Evolutionary conservation across 1,139 yeast genomes (phyloP).

Genomic region (Insectozyma bohioensis): DNA sequence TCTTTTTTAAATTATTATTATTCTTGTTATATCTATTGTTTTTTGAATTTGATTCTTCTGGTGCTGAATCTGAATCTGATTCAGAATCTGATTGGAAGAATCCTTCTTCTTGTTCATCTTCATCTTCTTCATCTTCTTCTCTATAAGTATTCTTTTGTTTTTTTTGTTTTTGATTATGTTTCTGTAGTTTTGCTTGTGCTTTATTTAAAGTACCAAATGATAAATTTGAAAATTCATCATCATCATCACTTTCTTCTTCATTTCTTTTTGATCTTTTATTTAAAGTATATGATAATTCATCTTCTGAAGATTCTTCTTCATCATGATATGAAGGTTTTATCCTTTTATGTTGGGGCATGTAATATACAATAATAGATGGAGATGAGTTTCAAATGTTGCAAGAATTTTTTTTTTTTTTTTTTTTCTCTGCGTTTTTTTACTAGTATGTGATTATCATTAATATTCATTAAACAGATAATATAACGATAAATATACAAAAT

Average conservation of each 20-base stretch:
- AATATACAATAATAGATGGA: not conserved
- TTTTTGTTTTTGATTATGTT: conserved; percentile 23
- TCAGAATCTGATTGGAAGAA: conserved; percentile 14
- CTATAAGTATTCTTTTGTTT: conserved; percentile 10
- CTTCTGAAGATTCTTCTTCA: conserved; percentile 19
- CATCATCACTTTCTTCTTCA: conserved; percentile 20
- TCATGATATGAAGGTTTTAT: conserved; percentile 19
- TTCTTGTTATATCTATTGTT: too few relatives aligned
- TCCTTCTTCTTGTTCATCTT: conserved; percentile 18
- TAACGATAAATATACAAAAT: too few relatives aligned
- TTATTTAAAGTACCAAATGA: conserved; percentile 61
- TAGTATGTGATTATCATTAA: too few relatives aligned
- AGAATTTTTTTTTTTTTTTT: conserved; percentile 1
- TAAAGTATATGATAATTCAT: conserved; percentile 16
- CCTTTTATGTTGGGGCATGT: conserved; percentile 12
- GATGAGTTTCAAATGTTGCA: conserved; percentile 3
- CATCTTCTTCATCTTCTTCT: conserved; percentile 9
- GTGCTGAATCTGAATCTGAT: conserved; percentile 17
- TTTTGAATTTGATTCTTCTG: conserved; percentile 17
- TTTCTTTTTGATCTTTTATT: conserved; percentile 5
- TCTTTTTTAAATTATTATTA: conserved; percentile 25
- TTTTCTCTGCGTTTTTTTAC: too few relatives aligned
- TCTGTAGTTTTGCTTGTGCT: conserved; percentile 52
- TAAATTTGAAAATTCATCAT: conserved; percentile 24
- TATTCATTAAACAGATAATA: too few relatives aligned